Evolutionary conservation across 164 flowering plant genomes (phyloP).

Genomic region (Sedum album): DNA sequence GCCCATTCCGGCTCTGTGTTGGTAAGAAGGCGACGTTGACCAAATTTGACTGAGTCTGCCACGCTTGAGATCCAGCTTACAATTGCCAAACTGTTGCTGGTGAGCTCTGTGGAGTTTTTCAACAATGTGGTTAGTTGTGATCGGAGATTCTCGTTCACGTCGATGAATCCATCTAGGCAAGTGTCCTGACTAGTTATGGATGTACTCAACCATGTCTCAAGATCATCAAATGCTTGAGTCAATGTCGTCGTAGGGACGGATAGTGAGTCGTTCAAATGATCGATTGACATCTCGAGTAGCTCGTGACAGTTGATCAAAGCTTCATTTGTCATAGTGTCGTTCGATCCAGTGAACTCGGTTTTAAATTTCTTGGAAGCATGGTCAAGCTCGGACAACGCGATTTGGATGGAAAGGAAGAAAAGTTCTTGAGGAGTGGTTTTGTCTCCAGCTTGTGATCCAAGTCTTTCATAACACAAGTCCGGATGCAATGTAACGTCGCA

Average conservation of each 20-base stretch:
- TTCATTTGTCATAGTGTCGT: neutral
- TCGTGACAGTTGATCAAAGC: slow-evolving; percentile 24
- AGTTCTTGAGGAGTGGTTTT: slow-evolving; percentile 30
- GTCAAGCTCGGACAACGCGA: neutral
- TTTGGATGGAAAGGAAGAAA: slow-evolving; percentile 28
- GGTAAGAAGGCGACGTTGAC: slow-evolving; percentile 29
- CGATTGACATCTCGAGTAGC: slow-evolving; percentile 36
- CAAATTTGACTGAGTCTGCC: slow-evolving; percentile 18
- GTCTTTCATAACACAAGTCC: slow-evolving; percentile 36
- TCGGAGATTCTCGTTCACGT: slow-evolving; percentile 9
- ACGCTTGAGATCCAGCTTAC: slow-evolving; percentile 22
- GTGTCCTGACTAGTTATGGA: slow-evolving; percentile 58
- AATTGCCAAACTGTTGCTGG: slow-evolving; percentile 63
- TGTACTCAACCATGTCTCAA: slow-evolving; percentile 61
- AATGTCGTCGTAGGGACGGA: slow-evolving; percentile 2
- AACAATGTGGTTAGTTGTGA: slow-evolving; percentile 8
- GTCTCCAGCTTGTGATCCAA: slow-evolving; percentile 18
- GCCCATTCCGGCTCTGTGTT: slow-evolving; percentile 31
- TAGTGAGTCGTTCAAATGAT: slow-evolving; percentile 37
- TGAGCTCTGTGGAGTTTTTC: slow-evolving; percentile 38
- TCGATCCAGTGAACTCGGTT: neutral
- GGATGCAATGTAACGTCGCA: slow-evolving; percentile 50
- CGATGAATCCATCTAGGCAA: slow-evolving; percentile 50
- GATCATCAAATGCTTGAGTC: slow-evolving; percentile 30
- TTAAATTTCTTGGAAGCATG: neutral